These are phyloP conservation scores for Flaveria sonorensis DNA, from an alignment of 129 eudicot species.

Conservation along the genomic window DNA sequence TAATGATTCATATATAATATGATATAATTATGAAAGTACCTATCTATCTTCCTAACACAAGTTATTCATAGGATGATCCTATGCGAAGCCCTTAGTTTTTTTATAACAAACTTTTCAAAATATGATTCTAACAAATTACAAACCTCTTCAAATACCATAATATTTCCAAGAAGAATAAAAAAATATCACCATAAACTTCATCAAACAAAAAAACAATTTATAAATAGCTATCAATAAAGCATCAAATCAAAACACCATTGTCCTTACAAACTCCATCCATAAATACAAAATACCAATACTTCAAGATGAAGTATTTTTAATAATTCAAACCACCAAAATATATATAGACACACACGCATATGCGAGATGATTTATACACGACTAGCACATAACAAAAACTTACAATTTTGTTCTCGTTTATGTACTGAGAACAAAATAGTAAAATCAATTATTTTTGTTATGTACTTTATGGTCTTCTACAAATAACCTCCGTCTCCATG, in stretches of 20 bases:
- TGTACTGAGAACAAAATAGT: neutral
- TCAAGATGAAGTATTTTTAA: conserved; percentile 62
- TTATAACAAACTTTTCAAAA: neutral
- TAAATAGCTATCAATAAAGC: neutral
- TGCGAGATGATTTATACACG: too few relatives aligned
- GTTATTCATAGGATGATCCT: neutral
- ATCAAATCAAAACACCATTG: neutral
- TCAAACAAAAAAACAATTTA: neutral
- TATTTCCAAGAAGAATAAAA: neutral
- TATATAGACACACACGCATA: neutral
- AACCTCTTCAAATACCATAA: neutral
- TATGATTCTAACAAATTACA: neutral
- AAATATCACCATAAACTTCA: neutral
- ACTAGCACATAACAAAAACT: neutral
- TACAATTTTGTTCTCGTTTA: neutral
- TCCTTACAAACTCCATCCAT: conserved; percentile 6
- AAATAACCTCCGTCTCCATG: neutral
- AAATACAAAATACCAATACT: conserved; percentile 39
- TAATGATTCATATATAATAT: neutral
- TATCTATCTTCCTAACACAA: neutral
- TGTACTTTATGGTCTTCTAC: neutral
- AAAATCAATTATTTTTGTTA: neutral
- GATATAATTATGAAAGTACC: too few relatives aligned
- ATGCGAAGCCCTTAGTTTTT: neutral
- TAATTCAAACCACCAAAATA: neutral